A percentile compares a stretch with the other conserved stretches of the same genome.
phyloP scores from a whole-genome alignment of 352 stramenopile species.

The Nothophytophthora sp. region DNA sequence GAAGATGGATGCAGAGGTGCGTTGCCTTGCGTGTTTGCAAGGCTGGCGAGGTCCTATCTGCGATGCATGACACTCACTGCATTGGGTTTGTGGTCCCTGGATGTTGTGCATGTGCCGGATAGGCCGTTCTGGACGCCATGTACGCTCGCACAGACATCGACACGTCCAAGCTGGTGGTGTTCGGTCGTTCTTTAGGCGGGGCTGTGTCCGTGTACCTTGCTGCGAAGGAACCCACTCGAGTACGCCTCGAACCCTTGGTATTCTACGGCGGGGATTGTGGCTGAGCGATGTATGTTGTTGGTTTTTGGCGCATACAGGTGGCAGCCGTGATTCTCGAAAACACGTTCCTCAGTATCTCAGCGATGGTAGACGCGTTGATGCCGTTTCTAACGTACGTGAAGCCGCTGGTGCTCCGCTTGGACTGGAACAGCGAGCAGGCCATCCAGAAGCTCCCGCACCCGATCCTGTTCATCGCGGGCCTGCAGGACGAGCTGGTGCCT shows the following conservation, averaged over 20 bases:
- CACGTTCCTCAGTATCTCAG: slow-evolving; percentile 93
- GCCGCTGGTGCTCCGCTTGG: slow-evolving; percentile 87
- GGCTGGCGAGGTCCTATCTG: neutral
- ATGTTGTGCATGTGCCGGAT: neutral
- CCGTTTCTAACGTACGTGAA: slow-evolving; percentile 91
- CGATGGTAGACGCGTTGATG: slow-evolving; percentile 95
- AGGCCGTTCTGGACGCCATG: slow-evolving; percentile 84
- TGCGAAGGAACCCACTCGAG: slow-evolving; percentile 66
- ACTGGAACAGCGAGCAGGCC: slow-evolving; percentile 81
- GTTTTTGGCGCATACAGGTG: slow-evolving; percentile 38
- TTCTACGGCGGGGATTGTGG: neutral
- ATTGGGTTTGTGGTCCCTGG: neutral
- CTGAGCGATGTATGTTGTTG: slow-evolving; percentile 1
- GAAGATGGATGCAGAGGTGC: slow-evolving; percentile 90
- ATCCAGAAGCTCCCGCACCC: slow-evolving; percentile 76
- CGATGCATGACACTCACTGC: slow-evolving; percentile 1
- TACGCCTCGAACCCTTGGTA: slow-evolving; percentile 12
- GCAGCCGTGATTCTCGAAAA: slow-evolving; percentile 94
- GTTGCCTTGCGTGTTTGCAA: neutral
- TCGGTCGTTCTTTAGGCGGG: slow-evolving; percentile 91
- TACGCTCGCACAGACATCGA: slow-evolving; percentile 81
- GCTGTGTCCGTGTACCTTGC: slow-evolving; percentile 93
- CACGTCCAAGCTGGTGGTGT: slow-evolving; percentile 87
- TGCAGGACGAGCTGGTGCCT: slow-evolving; percentile 92
- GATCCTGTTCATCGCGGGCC: slow-evolving; percentile 92